Base-by-base conservation (phyloP, 352 stramenopile species). In the Pythium brachiatum region DNA sequence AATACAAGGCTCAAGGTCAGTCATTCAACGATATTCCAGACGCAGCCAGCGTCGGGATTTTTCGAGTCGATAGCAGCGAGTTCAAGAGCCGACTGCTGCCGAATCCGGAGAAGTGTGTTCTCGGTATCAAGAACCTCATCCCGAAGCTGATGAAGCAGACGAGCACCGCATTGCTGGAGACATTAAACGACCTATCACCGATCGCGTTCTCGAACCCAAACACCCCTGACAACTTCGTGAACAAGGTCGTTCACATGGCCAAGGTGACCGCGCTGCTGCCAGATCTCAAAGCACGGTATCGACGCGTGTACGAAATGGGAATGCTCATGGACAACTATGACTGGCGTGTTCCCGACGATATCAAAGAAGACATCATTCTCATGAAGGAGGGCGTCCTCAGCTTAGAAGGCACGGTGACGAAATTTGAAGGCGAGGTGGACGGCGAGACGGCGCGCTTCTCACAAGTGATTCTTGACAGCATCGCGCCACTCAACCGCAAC, bases 341-440 rank as follows among this genome's bases (percentile, higher is more conserved):
- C 8, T 98, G 94, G 94, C 75, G 82, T 16, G 77, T 98, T 3
- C 88, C 91, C 0, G 94, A 98, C 32, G 79, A 97, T 25, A 83
- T 97, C 62, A 96, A 96, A 54, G 92, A 96, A 53, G 78, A 97
- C 57, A 94, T 98, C 52, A 89, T 97, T 52, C 86, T 98, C 43
- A 92, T 98, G 81, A 96, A 97, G 34, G 89, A 98, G 66, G 88
- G 92, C 7, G 90, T 98, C 1, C 64, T 90, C 39, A 88, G 81
- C 39, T 73, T 98, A 1, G 94, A 98, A 72, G 83, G 82, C 7
- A 95, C 88, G 0, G 76, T 97, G 2, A 91, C 90, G 5, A 83
- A 87, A 20, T 97, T 95, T 31, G 91, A 98, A 73, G 90, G 79
- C 15, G 84, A 96, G 29, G 79, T 97, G 29, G 92, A 98, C 57